Percentiles rank a stretch among this genome's conserved stretches.
phyloP scores from a whole-genome alignment of 148 eudicot genomes.

The Drosera capensis region DNA sequence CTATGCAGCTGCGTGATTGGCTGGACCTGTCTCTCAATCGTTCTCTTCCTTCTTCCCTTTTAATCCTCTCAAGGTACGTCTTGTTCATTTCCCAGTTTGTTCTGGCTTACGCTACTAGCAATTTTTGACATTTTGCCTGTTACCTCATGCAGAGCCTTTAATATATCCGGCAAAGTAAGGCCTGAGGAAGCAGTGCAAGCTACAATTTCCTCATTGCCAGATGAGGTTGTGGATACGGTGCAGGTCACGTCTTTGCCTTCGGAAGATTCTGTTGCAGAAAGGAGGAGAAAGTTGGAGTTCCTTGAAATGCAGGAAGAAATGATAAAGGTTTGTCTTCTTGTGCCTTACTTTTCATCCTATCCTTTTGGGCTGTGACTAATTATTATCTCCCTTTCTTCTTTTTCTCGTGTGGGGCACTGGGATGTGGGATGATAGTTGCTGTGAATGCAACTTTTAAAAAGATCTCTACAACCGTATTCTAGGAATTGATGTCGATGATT shows the following conservation, averaged over 20 bases:
- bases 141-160: slow-evolving; percentile 42
- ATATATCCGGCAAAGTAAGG: slow-evolving; percentile 51
- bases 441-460: too few species aligned
- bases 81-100: not conserved
- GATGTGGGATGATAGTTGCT: too few species aligned
- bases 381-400: not conserved
- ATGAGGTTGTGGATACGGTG: slow-evolving; percentile 70
- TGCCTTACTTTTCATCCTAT: not conserved
- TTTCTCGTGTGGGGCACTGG: not conserved
- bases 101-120: slow-evolving; percentile 1
- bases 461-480: too few species aligned
- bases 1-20: slow-evolving; percentile 62
- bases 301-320: slow-evolving; percentile 73
- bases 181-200: slow-evolving; percentile 70
- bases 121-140: not conserved
- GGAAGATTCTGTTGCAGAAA: slow-evolving; percentile 64
- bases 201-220: slow-evolving; percentile 68
- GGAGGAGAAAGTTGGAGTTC: slow-evolving; percentile 75
- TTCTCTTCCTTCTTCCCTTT: slow-evolving; percentile 67
- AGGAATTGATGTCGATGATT: not conserved
- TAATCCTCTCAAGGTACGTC: slow-evolving; percentile 59
- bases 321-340: slow-evolving; percentile 36
- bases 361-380: not conserved
- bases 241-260: slow-evolving; percentile 54
- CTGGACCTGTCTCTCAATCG: slow-evolving; percentile 67